Conservation (phyloP, 345 rosid genomes). For the Ceriops decandra region DNA sequence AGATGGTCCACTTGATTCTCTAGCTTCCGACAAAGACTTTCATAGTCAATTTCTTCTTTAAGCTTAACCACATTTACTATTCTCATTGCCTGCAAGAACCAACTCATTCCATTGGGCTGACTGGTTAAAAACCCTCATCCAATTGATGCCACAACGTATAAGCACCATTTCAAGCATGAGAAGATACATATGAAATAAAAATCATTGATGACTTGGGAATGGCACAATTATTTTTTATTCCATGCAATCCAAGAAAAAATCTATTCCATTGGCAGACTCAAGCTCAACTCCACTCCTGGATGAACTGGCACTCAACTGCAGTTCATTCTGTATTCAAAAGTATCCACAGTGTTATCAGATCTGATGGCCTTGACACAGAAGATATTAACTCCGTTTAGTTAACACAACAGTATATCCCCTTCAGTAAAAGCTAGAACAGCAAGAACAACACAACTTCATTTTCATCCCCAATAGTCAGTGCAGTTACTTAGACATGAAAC, state of each 20-base stretch:
- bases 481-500: neutral
- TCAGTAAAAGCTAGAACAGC: neutral
- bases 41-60: constrained; percentile 92
- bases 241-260: neutral
- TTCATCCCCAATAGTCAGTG: neutral
- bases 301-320: neutral
- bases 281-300: neutral
- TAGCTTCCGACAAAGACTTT: constrained; percentile 83
- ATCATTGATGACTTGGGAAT: neutral
- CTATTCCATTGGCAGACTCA: no score
- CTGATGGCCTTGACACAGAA: no score
- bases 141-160: neutral
- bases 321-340: neutral
- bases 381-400: neutral
- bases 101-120: constrained; percentile 6
- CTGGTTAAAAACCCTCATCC: neutral
- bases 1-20: constrained; percentile 78
- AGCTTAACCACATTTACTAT: constrained; percentile 86
- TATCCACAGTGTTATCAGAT: no score
- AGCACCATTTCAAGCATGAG: neutral
- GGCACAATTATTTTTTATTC: neutral
- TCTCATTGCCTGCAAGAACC: constrained; percentile 81
- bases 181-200: neutral
- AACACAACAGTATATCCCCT: neutral
- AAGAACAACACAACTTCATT: neutral